These are phyloP conservation scores for Ambrosia trifida DNA, from an alignment of 129 eudicot species.

Conservation along the genomic window DNA sequence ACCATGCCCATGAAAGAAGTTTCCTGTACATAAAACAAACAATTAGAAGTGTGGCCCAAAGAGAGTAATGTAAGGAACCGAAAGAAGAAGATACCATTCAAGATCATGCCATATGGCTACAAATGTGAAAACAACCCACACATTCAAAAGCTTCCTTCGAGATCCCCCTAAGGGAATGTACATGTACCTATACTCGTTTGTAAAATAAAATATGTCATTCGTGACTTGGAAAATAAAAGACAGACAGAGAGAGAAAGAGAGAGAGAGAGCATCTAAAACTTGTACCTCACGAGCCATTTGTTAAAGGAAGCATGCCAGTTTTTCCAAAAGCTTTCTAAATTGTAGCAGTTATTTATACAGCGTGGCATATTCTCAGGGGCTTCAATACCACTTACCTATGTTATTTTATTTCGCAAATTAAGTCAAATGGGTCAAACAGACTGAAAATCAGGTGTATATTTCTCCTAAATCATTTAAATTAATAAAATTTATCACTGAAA, in stretches of 20 bases:
- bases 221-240: not conserved
- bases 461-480: not conserved
- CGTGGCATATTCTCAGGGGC: constrained; percentile 96
- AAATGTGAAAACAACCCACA: constrained; percentile 96
- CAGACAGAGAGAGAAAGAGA: not conserved
- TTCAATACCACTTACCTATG: constrained; percentile 82
- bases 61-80: not conserved
- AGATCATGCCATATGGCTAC: constrained; percentile 99
- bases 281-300: constrained; percentile 97
- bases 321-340: constrained; percentile 93
- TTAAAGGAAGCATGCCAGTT: constrained; percentile 99
- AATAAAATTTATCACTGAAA: not conserved
- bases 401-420: not conserved
- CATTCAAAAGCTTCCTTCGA: constrained; percentile 77
- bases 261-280: not conserved
- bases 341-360: constrained; percentile 90
- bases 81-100: constrained; percentile 66
- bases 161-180: constrained; percentile 97
- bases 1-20: constrained; percentile 99
- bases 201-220: not conserved
- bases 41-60: constrained; percentile 13
- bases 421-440: not conserved
- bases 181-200: constrained; percentile 62
- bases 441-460: not conserved
- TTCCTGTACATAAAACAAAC: constrained; percentile 58